Evolutionary conservation across 768 basidiomycete genomes (phyloP).

Genomic region (Hebeloma cylindrosporum): DNA sequence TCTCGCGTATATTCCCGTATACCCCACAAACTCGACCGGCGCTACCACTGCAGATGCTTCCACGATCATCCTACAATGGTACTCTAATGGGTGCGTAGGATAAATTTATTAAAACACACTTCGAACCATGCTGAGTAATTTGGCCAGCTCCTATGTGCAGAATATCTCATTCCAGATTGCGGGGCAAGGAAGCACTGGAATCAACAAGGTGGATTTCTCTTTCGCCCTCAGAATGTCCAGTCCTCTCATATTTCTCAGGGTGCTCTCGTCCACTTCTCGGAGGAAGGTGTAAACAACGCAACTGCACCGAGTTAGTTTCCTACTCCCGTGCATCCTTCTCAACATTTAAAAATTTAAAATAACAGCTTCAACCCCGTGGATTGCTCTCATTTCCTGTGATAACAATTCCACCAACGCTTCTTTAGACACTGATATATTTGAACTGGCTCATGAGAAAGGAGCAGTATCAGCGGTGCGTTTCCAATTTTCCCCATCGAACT

Average conservation of each 20-base stretch:
- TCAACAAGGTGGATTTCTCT: too few relatives aligned
- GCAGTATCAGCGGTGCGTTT: conserved; percentile 7
- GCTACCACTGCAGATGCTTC: too few relatives aligned
- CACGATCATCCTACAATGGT: too few relatives aligned
- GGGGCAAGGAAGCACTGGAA: too few relatives aligned
- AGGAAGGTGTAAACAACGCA: conserved; percentile 1
- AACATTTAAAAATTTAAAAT: background rate
- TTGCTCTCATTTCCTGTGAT: conserved; percentile 9
- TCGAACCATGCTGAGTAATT: too few relatives aligned
- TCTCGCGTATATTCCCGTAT: background rate
- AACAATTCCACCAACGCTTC: conserved; percentile 3
- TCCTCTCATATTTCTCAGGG: too few relatives aligned
- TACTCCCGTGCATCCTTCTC: background rate
- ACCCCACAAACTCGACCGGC: conserved; percentile 3
- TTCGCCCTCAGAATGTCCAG: too few relatives aligned
- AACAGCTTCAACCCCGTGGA: conserved; percentile 6
- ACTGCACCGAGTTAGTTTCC: conserved; percentile 2
- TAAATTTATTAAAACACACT: too few relatives aligned
- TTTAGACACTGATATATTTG: conserved; percentile 1
- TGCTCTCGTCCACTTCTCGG: conserved; percentile 8
- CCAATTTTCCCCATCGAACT: background rate
- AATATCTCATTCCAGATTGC: too few relatives aligned
- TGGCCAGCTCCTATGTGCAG: too few relatives aligned
- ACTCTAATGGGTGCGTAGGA: too few relatives aligned
- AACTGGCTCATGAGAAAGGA: conserved; percentile 7